These are phyloP conservation scores for Crinitomyces ghanaensis DNA, from an alignment of 805 yeast species.

Conservation along the genomic window DNA sequence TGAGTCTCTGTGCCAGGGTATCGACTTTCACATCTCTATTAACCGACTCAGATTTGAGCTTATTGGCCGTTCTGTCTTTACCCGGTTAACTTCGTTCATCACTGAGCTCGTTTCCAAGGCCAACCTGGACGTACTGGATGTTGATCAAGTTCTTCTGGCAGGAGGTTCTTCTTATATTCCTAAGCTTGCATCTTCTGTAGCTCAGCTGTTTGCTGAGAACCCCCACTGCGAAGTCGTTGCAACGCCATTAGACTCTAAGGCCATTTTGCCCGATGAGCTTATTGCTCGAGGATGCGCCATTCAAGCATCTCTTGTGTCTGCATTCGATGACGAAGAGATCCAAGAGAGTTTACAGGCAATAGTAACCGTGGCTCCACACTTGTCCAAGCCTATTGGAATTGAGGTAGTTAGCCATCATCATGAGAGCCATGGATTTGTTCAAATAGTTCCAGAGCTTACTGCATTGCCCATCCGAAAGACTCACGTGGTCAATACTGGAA, in stretches of 20 bases:
- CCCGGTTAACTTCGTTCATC: constrained; percentile 66
- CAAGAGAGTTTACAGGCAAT: constrained; percentile 75
- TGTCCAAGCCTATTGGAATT: constrained; percentile 74
- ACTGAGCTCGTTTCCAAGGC: constrained; percentile 71
- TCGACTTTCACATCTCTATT: constrained; percentile 83
- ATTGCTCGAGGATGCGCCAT: constrained; percentile 91
- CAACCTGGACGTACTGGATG: constrained; percentile 68
- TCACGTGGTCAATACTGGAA: constrained; percentile 49
- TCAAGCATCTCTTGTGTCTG: constrained; percentile 77
- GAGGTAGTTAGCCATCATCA: too few relatives aligned
- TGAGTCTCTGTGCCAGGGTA: constrained; percentile 89
- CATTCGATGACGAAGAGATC: constrained; percentile 74
- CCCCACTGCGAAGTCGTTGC: constrained; percentile 60
- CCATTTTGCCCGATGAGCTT: constrained; percentile 79
- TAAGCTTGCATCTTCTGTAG: constrained; percentile 69
- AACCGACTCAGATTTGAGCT: constrained; percentile 92
- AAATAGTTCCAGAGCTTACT: constrained; percentile 71
- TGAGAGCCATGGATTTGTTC: constrained; percentile 53
- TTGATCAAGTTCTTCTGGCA: constrained; percentile 81
- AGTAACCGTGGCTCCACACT: constrained; percentile 79
- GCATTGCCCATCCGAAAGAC: constrained; percentile 84
- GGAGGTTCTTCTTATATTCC: constrained; percentile 95
- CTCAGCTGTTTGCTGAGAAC: constrained; percentile 64
- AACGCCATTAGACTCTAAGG: constrained; percentile 64
- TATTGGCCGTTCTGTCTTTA: constrained; percentile 65